A percentile compares a stretch with the other conserved stretches of the same genome.
phyloP scores from a whole-genome alignment of 106 monocot species.

The Acanthochlamys bracteata region DNA sequence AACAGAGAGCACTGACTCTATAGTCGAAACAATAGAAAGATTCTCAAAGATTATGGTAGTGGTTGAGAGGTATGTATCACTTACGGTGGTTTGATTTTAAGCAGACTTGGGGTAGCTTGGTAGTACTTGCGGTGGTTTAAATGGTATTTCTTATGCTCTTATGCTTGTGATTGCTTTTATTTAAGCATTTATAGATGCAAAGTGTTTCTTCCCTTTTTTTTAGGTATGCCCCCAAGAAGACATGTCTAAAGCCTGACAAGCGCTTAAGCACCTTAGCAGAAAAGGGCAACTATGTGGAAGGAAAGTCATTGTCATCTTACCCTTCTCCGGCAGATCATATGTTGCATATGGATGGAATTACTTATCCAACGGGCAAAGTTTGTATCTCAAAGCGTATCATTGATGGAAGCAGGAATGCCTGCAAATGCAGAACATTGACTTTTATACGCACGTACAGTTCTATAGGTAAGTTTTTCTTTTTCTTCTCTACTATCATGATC shows the following conservation, averaged over 20 bases:
- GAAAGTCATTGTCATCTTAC: background rate
- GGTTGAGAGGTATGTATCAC: conserved; percentile 6
- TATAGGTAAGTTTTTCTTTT: conserved; percentile 2
- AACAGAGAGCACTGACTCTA: too few relatives aligned
- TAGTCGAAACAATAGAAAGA: conserved; percentile 1
- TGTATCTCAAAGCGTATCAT: conserved; percentile 13
- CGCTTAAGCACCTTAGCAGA: too few relatives aligned
- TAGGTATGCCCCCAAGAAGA: too few relatives aligned
- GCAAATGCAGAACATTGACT: conserved; percentile 13
- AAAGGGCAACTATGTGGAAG: background rate
- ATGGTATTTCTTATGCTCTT: too few relatives aligned
- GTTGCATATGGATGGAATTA: conserved; percentile 9
- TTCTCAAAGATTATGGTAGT: conserved; percentile 14
- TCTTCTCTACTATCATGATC: too few relatives aligned
- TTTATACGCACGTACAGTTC: conserved; percentile 10
- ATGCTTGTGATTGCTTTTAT: too few relatives aligned
- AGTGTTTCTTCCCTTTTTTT: too few relatives aligned
- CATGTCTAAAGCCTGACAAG: too few relatives aligned
- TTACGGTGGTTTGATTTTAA: too few relatives aligned
- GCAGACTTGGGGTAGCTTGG: too few relatives aligned
- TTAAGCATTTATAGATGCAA: too few relatives aligned
- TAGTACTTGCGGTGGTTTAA: too few relatives aligned
- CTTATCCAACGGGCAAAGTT: background rate
- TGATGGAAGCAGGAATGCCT: conserved; percentile 11
- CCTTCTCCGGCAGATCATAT: background rate